Evolutionary conservation across 108 stramenopile species (phyloP).

Genomic region (Skeletonema menzelii): DNA sequence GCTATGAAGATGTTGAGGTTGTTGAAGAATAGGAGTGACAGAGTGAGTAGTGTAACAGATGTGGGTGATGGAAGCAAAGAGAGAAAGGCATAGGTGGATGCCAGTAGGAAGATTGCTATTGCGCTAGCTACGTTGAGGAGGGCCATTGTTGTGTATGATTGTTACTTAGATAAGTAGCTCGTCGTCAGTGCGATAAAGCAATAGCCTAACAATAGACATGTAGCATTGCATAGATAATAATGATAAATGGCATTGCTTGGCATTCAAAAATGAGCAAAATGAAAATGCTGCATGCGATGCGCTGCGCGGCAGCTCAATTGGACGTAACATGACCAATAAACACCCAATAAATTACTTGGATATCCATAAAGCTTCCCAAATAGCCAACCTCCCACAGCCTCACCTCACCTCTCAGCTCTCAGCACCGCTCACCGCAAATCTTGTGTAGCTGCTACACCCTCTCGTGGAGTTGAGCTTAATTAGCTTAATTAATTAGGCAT

Average conservation of each 20-base stretch:
- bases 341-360: background rate
- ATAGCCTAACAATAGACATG: too few relatives aligned
- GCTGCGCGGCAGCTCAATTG: background rate
- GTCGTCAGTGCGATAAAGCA: too few relatives aligned
- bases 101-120: conserved; percentile 48
- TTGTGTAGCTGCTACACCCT: too few relatives aligned
- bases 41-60: conserved; percentile 8
- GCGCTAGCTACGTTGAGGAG: conserved; percentile 51
- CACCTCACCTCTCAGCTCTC: background rate
- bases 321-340: background rate
- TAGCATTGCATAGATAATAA: too few relatives aligned
- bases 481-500: too few relatives aligned
- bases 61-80: conserved; percentile 5
- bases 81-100: conserved; percentile 43
- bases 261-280: too few relatives aligned
- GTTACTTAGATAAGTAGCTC: too few relatives aligned
- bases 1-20: conserved; percentile 83
- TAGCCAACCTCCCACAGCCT: background rate
- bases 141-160: background rate
- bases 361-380: background rate
- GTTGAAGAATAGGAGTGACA: conserved; percentile 72
- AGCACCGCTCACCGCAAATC: too few relatives aligned
- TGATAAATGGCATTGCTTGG: too few relatives aligned
- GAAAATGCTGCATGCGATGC: too few relatives aligned
- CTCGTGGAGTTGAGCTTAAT: too few relatives aligned